These are phyloP conservation scores for Kodamaea nitidulidarum DNA, from an alignment of 805 yeast species.

Conservation along the genomic window DNA sequence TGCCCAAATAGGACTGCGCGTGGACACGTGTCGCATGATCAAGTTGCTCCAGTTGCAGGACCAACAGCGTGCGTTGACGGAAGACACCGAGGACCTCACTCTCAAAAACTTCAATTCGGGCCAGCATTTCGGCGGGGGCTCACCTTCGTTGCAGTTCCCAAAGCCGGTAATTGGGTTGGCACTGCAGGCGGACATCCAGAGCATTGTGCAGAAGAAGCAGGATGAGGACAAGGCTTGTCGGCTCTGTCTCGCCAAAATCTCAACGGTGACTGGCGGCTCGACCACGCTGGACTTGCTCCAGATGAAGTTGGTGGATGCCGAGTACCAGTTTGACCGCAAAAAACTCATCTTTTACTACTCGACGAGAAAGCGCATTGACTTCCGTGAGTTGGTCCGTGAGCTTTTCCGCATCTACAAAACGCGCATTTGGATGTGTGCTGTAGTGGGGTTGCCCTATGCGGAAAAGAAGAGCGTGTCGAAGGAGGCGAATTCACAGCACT, in stretches of 20 bases:
- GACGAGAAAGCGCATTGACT: slow-evolving; percentile 61
- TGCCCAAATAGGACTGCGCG: slow-evolving; percentile 50
- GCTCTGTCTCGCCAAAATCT: slow-evolving; percentile 55
- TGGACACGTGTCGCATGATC: slow-evolving; percentile 64
- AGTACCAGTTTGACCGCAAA: slow-evolving; percentile 77
- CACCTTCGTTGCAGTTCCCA: slow-evolving; percentile 54
- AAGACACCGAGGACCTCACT: slow-evolving; percentile 20
- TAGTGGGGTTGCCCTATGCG: slow-evolving; percentile 38
- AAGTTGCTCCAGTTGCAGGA: slow-evolving; percentile 66
- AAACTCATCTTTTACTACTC: slow-evolving; percentile 63
- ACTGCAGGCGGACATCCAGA: slow-evolving; percentile 54
- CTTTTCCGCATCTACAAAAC: slow-evolving; percentile 73
- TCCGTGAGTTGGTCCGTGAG: slow-evolving; percentile 68
- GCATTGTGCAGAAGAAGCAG: slow-evolving; percentile 51
- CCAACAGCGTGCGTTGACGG: slow-evolving; percentile 60
- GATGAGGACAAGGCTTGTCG: slow-evolving; percentile 70
- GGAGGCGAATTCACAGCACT: too few species aligned
- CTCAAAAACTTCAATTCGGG: slow-evolving; percentile 18
- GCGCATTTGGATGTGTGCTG: slow-evolving; percentile 81
- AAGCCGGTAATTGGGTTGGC: slow-evolving; percentile 66
- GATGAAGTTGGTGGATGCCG: slow-evolving; percentile 67
- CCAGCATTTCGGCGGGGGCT: slow-evolving; percentile 10
- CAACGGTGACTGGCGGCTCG: slow-evolving; percentile 28
- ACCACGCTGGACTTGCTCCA: slow-evolving; percentile 31
- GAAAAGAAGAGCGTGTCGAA: too few species aligned